Conservation (phyloP, 148 eudicot genomes). For the Hydrangea macrophylla region DNA sequence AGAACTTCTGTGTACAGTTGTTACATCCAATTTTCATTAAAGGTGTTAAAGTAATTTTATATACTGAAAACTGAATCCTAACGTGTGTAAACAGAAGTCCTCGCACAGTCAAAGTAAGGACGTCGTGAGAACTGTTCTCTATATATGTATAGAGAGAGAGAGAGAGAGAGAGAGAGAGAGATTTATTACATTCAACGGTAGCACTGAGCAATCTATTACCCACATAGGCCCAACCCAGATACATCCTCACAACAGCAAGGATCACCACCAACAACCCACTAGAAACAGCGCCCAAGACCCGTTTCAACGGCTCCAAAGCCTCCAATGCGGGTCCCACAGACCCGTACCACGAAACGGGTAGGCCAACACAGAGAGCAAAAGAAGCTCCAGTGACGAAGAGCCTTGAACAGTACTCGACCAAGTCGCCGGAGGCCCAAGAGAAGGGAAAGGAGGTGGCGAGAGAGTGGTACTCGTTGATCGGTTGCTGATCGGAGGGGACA, state of each 20-base stretch:
- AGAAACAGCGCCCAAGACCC: slow-evolving; percentile 49
- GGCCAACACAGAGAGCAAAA: slow-evolving; percentile 69
- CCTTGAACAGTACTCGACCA: slow-evolving; percentile 48
- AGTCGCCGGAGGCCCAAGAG: slow-evolving; percentile 66
- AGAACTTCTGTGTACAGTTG: too few species aligned
- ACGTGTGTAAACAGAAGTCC: too few species aligned
- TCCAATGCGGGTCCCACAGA: slow-evolving; percentile 44
- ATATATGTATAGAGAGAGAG: too few species aligned
- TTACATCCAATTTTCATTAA: too few species aligned
- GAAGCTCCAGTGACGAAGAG: slow-evolving; percentile 49
- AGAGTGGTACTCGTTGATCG: slow-evolving; percentile 73
- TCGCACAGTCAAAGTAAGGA: too few species aligned
- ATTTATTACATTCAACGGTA: slow-evolving; percentile 74
- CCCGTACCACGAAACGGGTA: slow-evolving; percentile 79
- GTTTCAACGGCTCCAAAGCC: slow-evolving; percentile 54
- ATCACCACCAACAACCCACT: slow-evolving; percentile 64
- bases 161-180: background rate
- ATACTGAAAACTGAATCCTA: too few species aligned
- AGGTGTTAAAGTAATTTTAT: too few species aligned
- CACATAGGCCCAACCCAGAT: slow-evolving; percentile 96
- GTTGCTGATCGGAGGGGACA: slow-evolving; percentile 85
- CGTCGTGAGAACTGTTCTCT: too few species aligned
- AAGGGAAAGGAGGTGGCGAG: slow-evolving; percentile 70
- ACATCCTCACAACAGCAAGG: slow-evolving; percentile 84
- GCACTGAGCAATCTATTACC: slow-evolving; percentile 93